These are phyloP conservation scores for Microcyclospora pomicola DNA, from an alignment of 2,329 filamentous ascomycete species.

Conservation along the genomic window DNA sequence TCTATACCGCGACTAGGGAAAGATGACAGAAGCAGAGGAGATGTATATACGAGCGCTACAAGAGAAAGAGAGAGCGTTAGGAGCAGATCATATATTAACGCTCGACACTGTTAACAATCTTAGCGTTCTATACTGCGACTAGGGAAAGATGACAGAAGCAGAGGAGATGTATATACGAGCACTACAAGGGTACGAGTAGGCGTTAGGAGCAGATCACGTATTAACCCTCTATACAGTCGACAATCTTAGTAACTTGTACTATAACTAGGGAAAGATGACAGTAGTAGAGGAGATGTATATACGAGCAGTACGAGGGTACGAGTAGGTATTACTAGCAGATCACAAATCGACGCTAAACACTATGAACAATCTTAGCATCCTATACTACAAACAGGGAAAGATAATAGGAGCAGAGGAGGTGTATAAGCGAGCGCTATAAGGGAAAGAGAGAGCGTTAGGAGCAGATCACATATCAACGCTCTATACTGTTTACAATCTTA, in stretches of 20 bases:
- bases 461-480: slow-evolving; percentile 5
- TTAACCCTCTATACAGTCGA: neutral
- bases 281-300: slow-evolving; percentile 8
- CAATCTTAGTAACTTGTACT: neutral
- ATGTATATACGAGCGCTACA: slow-evolving; percentile 1
- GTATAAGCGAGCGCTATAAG: slow-evolving; percentile 1
- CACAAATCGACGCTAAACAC: slow-evolving; percentile 5
- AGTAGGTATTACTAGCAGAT: slow-evolving; percentile 3
- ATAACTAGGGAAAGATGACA: slow-evolving; percentile 1
- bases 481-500: slow-evolving; percentile 4
- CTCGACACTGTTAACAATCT: slow-evolving; percentile 6
- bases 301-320: slow-evolving; percentile 4
- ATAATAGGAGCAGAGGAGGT: slow-evolving; percentile 1
- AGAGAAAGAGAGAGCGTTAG: slow-evolving; percentile 3
- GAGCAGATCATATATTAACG: slow-evolving; percentile 4
- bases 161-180: slow-evolving; percentile 7
- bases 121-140: slow-evolving; percentile 2
- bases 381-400: slow-evolving; percentile 5
- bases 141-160: slow-evolving; percentile 7
- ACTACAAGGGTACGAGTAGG: neutral
- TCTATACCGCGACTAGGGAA: slow-evolving; percentile 4
- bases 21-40: neutral
- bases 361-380: slow-evolving; percentile 3
- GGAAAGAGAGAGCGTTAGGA: slow-evolving; percentile 3
- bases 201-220: neutral